phyloP scores from a whole-genome alignment of 2,329 filamentous ascomycete genomes.

The Beauveria caledonica region DNA sequence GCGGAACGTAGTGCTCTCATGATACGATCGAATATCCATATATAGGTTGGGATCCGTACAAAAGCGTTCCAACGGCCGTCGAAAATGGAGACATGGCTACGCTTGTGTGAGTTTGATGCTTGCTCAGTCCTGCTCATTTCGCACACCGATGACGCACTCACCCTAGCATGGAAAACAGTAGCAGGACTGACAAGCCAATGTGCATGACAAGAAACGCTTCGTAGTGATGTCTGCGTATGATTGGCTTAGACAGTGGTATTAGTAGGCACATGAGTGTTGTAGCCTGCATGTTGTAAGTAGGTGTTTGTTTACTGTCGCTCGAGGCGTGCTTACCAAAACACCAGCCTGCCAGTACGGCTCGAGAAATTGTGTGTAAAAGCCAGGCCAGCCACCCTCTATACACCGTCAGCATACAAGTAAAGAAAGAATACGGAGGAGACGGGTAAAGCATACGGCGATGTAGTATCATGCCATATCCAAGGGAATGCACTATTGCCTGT shows the following conservation, averaged over 20 bases:
- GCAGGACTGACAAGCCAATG: conserved; percentile 41
- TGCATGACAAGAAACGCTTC: conserved; percentile 43
- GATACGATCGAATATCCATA: conserved; percentile 43
- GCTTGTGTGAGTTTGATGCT: not conserved
- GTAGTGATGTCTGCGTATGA: conserved; percentile 42
- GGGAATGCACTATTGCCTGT: conserved; percentile 54
- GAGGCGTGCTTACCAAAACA: conserved; percentile 22
- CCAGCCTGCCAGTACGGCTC: conserved; percentile 43
- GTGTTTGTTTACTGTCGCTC: not conserved
- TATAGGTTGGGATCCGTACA: conserved; percentile 38
- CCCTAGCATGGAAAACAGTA: conserved; percentile 43
- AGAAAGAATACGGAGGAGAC: not conserved
- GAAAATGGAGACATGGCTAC: conserved; percentile 41
- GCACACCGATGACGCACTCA: not conserved
- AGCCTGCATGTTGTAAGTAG: conserved; percentile 17
- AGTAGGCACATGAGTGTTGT: conserved; percentile 37
- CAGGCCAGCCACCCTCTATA: conserved; percentile 28
- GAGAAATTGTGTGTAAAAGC: conserved; percentile 29
- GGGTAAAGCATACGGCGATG: conserved; percentile 16
- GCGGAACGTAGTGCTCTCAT: conserved; percentile 35
- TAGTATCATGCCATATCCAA: conserved; percentile 46
- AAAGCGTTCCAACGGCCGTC: conserved; percentile 38
- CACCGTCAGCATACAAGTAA: not conserved
- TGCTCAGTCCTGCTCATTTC: no score
- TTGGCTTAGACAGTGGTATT: conserved; percentile 39